phyloP scores from a whole-genome alignment of 1,139 yeast species.

The Hansenula anomala region DNA sequence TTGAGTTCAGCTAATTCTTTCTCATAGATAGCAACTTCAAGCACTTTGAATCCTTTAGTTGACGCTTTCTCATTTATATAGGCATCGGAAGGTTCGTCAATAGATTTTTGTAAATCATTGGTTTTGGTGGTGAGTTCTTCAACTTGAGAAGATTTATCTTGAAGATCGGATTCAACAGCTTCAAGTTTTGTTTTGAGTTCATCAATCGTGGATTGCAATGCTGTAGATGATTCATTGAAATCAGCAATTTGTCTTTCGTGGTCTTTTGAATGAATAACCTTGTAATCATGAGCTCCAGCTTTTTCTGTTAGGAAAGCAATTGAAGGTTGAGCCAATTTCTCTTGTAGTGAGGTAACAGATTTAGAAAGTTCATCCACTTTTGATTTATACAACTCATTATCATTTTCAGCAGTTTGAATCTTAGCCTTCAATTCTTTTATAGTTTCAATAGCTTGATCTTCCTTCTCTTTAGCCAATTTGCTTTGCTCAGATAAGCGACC shows the following conservation, averaged over 20 bases:
- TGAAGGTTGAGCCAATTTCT: background rate
- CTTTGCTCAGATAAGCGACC: background rate
- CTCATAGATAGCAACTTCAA: conserved; percentile 5
- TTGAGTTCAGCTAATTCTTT: conserved; percentile 6
- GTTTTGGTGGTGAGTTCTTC: background rate
- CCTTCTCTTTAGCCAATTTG: background rate
- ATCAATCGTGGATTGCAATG: background rate
- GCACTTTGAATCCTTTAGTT: conserved; percentile 5
- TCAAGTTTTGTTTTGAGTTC: background rate
- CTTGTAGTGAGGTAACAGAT: background rate
- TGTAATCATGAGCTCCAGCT: conserved; percentile 8
- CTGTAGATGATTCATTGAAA: background rate
- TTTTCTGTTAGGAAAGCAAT: background rate
- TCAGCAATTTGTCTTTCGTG: background rate
- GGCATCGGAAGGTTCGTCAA: conserved; percentile 18
- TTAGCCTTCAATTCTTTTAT: background rate
- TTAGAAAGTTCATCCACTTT: background rate
- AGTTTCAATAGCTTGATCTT: background rate
- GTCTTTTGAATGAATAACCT: background rate
- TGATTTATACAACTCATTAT: background rate
- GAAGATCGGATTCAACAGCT: background rate
- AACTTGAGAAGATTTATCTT: background rate
- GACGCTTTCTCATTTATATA: conserved; percentile 27
- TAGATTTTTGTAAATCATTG: conserved; percentile 5
- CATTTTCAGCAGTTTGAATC: background rate